Evolutionary conservation across 495 filamentous ascomycete genomes (phyloP).

Genomic region (Daldinia vernicosa): DNA sequence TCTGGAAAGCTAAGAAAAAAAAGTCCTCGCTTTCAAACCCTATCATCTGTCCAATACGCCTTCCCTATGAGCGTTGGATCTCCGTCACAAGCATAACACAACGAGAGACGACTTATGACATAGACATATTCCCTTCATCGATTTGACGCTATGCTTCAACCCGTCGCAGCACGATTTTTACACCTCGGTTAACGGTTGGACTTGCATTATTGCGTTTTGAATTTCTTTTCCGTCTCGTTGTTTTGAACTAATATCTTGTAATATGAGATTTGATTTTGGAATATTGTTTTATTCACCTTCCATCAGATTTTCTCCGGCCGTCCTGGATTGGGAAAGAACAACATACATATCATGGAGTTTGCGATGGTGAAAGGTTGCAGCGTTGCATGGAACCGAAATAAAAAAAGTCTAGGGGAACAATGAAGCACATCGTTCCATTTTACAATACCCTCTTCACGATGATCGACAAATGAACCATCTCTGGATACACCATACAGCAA

Average conservation of each 20-base stretch:
- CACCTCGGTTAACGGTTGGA: conserved; percentile 26
- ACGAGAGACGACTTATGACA: conserved; percentile 45
- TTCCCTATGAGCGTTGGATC: conserved; percentile 32
- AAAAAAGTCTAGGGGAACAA: conserved; percentile 41
- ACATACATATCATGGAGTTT: conserved; percentile 43
- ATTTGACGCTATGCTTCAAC: conserved; percentile 28
- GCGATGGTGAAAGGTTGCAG: conserved; percentile 41
- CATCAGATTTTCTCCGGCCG: conserved; percentile 35
- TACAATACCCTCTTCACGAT: conserved; percentile 48
- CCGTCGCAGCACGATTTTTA: conserved; percentile 31
- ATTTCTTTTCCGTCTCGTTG: conserved; percentile 14
- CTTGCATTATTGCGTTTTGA: conserved; percentile 23
- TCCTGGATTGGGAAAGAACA: conserved; percentile 41
- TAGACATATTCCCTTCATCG: conserved; percentile 41
- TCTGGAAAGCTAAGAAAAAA: not conserved
- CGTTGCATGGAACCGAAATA: conserved; percentile 37
- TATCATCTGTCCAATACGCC: conserved; percentile 9
- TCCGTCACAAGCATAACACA: conserved; percentile 35
- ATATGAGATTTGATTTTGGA: conserved; percentile 46
- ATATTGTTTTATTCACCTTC: conserved; percentile 34
- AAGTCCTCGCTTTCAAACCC: not conserved
- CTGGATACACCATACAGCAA: conserved; percentile 51
- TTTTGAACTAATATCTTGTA: conserved; percentile 45
- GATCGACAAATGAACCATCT: conserved; percentile 48
- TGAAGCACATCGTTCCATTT: conserved; percentile 41